These are phyloP conservation scores for Triangularia verruculosa DNA, from an alignment of 2,329 filamentous ascomycete genomes.

Conservation along the genomic window DNA sequence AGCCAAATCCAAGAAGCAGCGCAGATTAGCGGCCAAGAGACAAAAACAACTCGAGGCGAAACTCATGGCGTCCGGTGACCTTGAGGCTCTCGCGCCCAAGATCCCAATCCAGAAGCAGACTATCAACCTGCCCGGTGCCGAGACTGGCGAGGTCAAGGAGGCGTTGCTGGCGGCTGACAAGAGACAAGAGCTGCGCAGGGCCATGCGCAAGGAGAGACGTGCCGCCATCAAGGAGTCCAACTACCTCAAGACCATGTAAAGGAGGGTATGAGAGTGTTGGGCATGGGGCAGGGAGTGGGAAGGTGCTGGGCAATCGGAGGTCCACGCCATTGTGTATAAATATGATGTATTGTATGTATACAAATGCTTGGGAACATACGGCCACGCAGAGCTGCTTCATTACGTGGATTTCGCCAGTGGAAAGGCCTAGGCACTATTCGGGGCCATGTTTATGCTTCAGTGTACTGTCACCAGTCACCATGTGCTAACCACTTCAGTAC, in stretches of 20 bases:
- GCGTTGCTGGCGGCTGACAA: conserved; percentile 48
- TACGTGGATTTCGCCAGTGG: not conserved
- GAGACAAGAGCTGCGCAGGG: conserved; percentile 63
- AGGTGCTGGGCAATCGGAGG: not conserved
- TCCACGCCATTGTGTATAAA: conserved; percentile 14
- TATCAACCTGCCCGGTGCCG: conserved; percentile 63
- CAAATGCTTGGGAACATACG: not conserved
- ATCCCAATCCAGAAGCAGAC: conserved; percentile 75
- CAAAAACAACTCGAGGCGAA: conserved; percentile 54
- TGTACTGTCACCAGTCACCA: not conserved
- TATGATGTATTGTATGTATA: conserved; percentile 23
- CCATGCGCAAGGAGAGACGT: conserved; percentile 72
- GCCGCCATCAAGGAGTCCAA: conserved; percentile 79
- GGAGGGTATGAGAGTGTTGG: not conserved
- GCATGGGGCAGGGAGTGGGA: not conserved
- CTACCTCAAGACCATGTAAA: conserved; percentile 77
- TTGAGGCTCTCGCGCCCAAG: conserved; percentile 63
- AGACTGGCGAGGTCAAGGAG: conserved; percentile 42
- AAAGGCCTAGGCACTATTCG: not conserved
- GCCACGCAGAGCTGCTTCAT: not conserved
- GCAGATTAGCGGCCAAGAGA: conserved; percentile 66
- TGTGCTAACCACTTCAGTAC: too few species aligned
- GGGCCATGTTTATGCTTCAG: not conserved
- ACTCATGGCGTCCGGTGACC: conserved; percentile 62
- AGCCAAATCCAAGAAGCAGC: conserved; percentile 85